Evolutionary conservation across 2,329 filamentous ascomycete species (phyloP), one percentile per base, ranked within the genome.

Genomic region (Sporothrix humicola): DNA sequence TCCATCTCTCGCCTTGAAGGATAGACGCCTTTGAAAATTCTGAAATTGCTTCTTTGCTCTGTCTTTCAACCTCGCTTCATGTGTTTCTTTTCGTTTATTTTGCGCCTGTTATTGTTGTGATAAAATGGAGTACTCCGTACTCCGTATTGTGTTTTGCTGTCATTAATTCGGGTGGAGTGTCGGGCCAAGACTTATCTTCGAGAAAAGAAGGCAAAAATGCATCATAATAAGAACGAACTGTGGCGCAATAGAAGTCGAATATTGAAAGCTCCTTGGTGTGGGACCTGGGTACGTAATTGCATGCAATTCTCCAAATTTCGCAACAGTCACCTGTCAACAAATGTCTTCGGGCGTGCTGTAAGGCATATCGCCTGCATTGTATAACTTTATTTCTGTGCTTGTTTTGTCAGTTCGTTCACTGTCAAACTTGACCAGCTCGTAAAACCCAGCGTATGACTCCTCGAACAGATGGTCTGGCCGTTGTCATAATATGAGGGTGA

Each of bases 171-270:
- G 31, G 59, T 65, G 59, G 37, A 65, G 59, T 61, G 42, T 65
- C 42, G n/a, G 61, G 61, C 61, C 61, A 65, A 65, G 42, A 46
- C 42, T 65, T 10, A 50, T 12, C 13, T 17, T 52, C 5, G 58
- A 44, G 61, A 26, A 65, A 46, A 48, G 61, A 37, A 65, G 61
- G 42, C 61, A 65, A 65, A 44, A 20, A 48, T 20, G 8, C 37
- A 48, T 3, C 31, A 7, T 6, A 37, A 37, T 37, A 37, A 37
- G 31, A 20, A 26, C 7, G 10, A 10, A 65, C n/a, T 48, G 61
- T 23, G 37, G 37, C 59, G 59, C 59, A 63, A 63, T 63, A n/a
- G 44, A 9, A 46, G 42, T 65, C n/a, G 42, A 23, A 46, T 65
- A n/a, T 46, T 5, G 61, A 63, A 23, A 44, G 44, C 20, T 63